Base-by-base conservation (phyloP, 2,329 filamentous ascomycete species). In the Mycocentrospora acerina region DNA sequence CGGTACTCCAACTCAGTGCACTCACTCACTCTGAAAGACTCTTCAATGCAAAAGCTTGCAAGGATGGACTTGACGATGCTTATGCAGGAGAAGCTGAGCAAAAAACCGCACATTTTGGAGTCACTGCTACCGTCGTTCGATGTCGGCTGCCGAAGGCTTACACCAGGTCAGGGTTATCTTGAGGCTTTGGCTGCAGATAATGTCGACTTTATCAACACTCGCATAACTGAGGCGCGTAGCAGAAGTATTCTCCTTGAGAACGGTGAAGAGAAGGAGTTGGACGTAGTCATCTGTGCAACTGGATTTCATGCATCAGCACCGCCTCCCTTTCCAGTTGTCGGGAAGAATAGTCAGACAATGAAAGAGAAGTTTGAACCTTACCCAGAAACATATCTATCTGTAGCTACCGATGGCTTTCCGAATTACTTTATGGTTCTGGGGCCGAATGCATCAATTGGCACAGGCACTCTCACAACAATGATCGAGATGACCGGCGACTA, bases 21-120 rank as follows among this genome's bases (percentile, higher is more conserved):
- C 65, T 73, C 73, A 30, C 73, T 78, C 57, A 76, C 77, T 50
- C 61, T 75, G 46, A 76, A 74, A 51, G 72, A 71, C n/a, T 70
- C 66, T n/a, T n/a, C 7, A 39, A 66, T 34, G 72, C 74, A 59
- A 71, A 73, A 2, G 73, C 73, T 9, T 60, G 66, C 7, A 63
- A 69, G n/a, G 70, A 62, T 41, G 53, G 60, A 19, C 57, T 60
- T 35, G 46, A 58, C 4, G 64, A 71, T 34, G n/a, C n/a, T 64
- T 32, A 74, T 75, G 72, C 62, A 60, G 35, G 41, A 61, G 14
- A 48, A 67, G 7, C 51, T 74, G 5, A 52, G 53, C 27, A 57
- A 51, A 35, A 59, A 60, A 15, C 69, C 69, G 0, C 59, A 73
- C 9, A 67, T 71, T 35, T 69, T 67, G 42, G 63, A 71, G n/a